These are phyloP conservation scores for Jasminum sambac DNA, from an alignment of 257 asterid genomes.

Conservation along the genomic window DNA sequence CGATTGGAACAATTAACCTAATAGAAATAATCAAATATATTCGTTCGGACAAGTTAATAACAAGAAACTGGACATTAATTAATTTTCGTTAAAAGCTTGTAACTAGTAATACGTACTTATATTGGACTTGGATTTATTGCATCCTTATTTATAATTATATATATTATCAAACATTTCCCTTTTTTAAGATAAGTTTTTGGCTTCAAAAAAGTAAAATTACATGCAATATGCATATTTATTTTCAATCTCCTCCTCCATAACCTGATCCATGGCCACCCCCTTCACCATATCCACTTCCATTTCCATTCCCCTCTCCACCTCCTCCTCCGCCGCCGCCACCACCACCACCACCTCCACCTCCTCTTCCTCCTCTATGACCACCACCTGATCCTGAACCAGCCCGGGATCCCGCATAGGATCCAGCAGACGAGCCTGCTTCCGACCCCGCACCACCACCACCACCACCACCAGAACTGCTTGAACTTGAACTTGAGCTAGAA, in stretches of 20 bases:
- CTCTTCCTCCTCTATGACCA: background rate
- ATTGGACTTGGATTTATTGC: background rate
- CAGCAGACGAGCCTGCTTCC: constrained; percentile 66
- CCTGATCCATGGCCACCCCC: constrained; percentile 59
- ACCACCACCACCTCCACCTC: constrained; percentile 18
- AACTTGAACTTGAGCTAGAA: constrained; percentile 40
- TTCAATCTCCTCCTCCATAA: constrained; percentile 54
- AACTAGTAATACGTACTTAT: background rate
- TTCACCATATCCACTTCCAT: constrained; percentile 50
- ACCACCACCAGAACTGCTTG: constrained; percentile 33
- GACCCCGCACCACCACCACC: constrained; percentile 51
- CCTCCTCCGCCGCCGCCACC: constrained; percentile 29
- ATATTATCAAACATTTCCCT: background rate
- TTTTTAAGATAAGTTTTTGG: background rate
- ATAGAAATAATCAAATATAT: background rate
- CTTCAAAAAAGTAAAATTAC: background rate
- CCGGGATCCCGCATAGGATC: constrained; percentile 64
- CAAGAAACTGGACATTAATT: background rate
- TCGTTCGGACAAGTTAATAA: background rate
- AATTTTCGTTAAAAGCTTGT: background rate
- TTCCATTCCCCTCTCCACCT: constrained; percentile 35
- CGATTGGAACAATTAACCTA: background rate
- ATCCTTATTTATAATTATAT: background rate
- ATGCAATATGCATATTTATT: constrained; percentile 22
- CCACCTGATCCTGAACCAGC: constrained; percentile 57